Conservation (phyloP, 306 rosid species). For the Malus fusca region DNA sequence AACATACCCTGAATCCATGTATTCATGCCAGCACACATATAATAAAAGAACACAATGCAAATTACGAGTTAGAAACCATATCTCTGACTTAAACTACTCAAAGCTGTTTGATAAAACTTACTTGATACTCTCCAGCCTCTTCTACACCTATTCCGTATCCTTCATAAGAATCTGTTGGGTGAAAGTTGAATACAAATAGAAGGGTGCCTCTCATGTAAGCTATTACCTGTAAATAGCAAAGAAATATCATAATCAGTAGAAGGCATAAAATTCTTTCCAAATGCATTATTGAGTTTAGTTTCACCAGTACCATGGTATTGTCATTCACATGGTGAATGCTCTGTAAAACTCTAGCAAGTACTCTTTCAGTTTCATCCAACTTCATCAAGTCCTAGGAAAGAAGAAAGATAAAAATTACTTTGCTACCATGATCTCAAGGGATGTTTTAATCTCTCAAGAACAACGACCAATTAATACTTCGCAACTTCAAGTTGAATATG, state of each 20-base stretch:
- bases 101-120: conserved; percentile 22
- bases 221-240: conserved; percentile 60
- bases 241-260: neutral
- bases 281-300: too few species aligned
- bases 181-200: conserved; percentile 80
- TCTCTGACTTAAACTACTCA: neutral
- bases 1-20: neutral
- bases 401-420: neutral
- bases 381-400: conserved; percentile 71
- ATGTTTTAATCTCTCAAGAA: conserved; percentile 3
- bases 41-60: neutral
- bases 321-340: conserved; percentile 76
- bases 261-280: neutral
- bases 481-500: conserved; percentile 10
- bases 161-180: conserved; percentile 69
- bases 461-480: neutral
- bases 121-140: conserved; percentile 97
- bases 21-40: neutral
- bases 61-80: neutral
- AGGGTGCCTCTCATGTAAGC: conserved; percentile 82
- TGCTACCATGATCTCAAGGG: conserved; percentile 2
- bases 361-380: conserved; percentile 70
- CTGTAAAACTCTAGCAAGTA: conserved; percentile 55
- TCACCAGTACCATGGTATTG: conserved; percentile 45
- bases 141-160: conserved; percentile 70